Percentiles rank a stretch among this genome's conserved stretches.
These are phyloP conservation scores for Cicer cuneatum DNA, from an alignment of 306 rosid species.

Conservation along the genomic window DNA sequence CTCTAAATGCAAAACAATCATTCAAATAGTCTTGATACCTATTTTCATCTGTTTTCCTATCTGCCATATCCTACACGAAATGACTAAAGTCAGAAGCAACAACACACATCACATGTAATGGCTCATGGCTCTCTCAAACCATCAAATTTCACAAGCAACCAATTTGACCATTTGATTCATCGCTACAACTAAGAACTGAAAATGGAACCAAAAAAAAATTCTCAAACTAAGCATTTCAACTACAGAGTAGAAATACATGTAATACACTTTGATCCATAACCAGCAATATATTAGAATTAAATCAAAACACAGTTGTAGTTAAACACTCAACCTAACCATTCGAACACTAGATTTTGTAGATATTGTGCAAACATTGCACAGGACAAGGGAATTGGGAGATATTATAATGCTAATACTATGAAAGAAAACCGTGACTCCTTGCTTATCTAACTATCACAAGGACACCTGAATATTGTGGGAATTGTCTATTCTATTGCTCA, in stretches of 20 bases:
- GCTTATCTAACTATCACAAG: slow-evolving; percentile 2
- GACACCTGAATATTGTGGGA: background rate
- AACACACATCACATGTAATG: slow-evolving; percentile 8
- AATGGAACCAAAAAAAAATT: slow-evolving; percentile 15
- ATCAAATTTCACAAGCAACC: slow-evolving; percentile 29
- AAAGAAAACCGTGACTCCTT: slow-evolving; percentile 4
- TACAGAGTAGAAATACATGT: background rate
- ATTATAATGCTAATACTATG: slow-evolving; percentile 3
- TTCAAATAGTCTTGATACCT: slow-evolving; percentile 2
- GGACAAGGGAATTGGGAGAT: slow-evolving; percentile 14
- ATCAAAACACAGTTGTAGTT: background rate
- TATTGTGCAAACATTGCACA: background rate
- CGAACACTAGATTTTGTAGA: background rate
- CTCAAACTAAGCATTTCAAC: slow-evolving; percentile 39
- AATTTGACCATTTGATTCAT: slow-evolving; percentile 21
- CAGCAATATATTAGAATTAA: slow-evolving; percentile 10
- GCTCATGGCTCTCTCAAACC: background rate
- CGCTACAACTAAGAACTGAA: background rate
- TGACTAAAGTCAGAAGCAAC: slow-evolving; percentile 33
- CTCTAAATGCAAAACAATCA: slow-evolving; percentile 42
- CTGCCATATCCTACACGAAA: slow-evolving; percentile 25
- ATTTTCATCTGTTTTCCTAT: slow-evolving; percentile 31
- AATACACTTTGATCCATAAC: slow-evolving; percentile 1
- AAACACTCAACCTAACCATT: slow-evolving; percentile 22
- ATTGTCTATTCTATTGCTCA: background rate